These are phyloP conservation scores for Apiospora aurea DNA, from an alignment of 2,329 filamentous ascomycete genomes.

Conservation along the genomic window DNA sequence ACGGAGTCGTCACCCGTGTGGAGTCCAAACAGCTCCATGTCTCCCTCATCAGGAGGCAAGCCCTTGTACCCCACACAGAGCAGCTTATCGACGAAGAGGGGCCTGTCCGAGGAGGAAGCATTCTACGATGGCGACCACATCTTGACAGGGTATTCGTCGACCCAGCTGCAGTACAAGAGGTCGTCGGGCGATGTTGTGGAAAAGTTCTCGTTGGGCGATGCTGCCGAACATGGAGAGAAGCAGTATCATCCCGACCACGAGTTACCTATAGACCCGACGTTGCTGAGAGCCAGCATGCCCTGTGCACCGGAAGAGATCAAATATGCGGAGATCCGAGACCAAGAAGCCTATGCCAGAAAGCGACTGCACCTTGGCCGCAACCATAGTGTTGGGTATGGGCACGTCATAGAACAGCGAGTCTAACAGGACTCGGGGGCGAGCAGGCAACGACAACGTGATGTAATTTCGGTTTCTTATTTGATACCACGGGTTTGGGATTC, in stretches of 20 bases:
- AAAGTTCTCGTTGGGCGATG: slow-evolving; percentile 23
- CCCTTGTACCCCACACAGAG: slow-evolving; percentile 14
- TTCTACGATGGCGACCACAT: not conserved
- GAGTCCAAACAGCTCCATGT: slow-evolving; percentile 16
- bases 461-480: slow-evolving; percentile 19
- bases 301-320: slow-evolving; percentile 8
- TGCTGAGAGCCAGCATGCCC: not conserved
- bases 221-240: not conserved
- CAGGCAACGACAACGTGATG: not conserved
- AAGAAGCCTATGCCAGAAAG: slow-evolving; percentile 5
- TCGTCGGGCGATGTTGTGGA: not conserved
- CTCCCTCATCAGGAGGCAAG: slow-evolving; percentile 14
- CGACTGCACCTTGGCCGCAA: slow-evolving; percentile 3
- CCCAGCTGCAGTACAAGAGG: slow-evolving; percentile 3
- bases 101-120: slow-evolving; percentile 5
- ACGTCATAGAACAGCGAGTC: not conserved
- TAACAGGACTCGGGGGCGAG: not conserved
- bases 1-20: slow-evolving; percentile 21
- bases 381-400: not conserved
- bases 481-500: slow-evolving; percentile 17
- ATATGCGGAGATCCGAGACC: slow-evolving; percentile 5
- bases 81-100: not conserved
- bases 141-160: slow-evolving; percentile 13
- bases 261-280: slow-evolving; percentile 1
- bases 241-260: slow-evolving; percentile 12